Percentiles rank a stretch among this genome's conserved stretches.
These are phyloP conservation scores for Botrytis fragariae DNA, from an alignment of 2,329 filamentous ascomycete species.

Conservation along the genomic window DNA sequence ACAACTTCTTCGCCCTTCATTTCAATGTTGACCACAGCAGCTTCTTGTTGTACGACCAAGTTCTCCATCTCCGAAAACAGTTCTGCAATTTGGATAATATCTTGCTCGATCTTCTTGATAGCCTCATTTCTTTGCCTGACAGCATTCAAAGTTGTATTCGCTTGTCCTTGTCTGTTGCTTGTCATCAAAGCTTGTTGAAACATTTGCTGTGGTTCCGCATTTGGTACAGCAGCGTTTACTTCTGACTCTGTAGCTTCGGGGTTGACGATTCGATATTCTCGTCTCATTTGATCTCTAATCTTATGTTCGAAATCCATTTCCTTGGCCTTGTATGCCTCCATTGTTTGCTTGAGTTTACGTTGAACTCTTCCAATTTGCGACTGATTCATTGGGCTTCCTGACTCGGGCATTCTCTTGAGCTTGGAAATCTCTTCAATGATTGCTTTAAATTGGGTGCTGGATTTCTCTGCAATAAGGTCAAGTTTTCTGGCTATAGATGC, in stretches of 20 bases:
- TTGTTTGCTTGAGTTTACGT: constrained; percentile 74
- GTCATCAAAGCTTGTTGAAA: constrained; percentile 86
- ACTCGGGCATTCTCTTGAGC: constrained; percentile 82
- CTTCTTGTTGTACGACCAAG: constrained; percentile 83
- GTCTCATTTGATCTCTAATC: constrained; percentile 81
- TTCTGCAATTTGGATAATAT: constrained; percentile 83
- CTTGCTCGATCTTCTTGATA: constrained; percentile 86
- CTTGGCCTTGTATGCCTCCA: constrained; percentile 76
- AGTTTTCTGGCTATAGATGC: no score
- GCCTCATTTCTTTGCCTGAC: constrained; percentile 81
- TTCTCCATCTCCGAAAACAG: constrained; percentile 88
- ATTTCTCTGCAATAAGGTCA: no score
- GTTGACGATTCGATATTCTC: constrained; percentile 86
- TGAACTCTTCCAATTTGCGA: constrained; percentile 81
- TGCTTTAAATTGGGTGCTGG: no score
- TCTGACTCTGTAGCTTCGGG: constrained; percentile 78
- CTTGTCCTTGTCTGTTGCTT: constrained; percentile 77
- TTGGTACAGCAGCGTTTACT: constrained; percentile 73
- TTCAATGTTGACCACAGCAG: constrained; percentile 76
- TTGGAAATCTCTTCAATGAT: no score
- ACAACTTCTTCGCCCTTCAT: constrained; percentile 82
- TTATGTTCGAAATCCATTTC: constrained; percentile 80
- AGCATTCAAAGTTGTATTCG: constrained; percentile 72
- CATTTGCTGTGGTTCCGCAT: constrained; percentile 67
- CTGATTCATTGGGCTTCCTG: constrained; percentile 68